Evolutionary conservation across 176 grass and related monocot genomes (phyloP).

Genomic region (Echinochloa phyllopogon): DNA sequence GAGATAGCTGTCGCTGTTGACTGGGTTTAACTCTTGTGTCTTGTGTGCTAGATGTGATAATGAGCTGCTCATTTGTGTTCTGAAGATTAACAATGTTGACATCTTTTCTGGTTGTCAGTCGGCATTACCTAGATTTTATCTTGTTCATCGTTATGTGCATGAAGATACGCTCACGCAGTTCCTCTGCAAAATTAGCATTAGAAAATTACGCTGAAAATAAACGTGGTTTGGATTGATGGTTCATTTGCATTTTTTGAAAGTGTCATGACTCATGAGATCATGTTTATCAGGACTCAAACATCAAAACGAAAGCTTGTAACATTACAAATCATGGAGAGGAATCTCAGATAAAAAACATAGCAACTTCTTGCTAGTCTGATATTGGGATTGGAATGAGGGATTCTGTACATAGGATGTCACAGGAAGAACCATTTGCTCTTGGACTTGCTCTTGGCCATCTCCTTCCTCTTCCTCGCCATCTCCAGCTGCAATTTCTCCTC

Average conservation of each 20-base stretch:
- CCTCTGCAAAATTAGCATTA: no score
- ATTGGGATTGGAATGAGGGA: not conserved
- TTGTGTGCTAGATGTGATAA: conserved; percentile 30
- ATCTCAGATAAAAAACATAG: not conserved
- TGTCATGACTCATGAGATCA: no score
- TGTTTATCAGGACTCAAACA: not conserved
- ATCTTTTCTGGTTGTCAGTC: not conserved
- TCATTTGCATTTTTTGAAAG: not conserved
- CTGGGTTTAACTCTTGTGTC: conserved; percentile 29
- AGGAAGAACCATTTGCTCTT: conserved; percentile 73
- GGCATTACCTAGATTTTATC: not conserved
- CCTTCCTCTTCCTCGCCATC: conserved; percentile 34
- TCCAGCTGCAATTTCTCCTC: conserved; percentile 40
- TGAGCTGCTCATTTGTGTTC: conserved; percentile 13
- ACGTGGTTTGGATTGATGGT: not conserved
- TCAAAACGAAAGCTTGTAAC: not conserved
- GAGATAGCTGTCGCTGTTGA: conserved; percentile 28
- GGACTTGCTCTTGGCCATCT: conserved; percentile 44
- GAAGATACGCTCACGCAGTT: no score
- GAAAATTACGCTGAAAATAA: not conserved
- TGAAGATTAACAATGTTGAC: conserved; percentile 13
- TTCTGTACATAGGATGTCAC: conserved; percentile 22
- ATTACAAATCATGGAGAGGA: not conserved
- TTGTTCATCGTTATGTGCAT: not conserved
- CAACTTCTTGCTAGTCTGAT: not conserved